Evolutionary conservation across 2,329 filamentous ascomycete genomes (phyloP).

Genomic region (Alternaria triticina): DNA sequence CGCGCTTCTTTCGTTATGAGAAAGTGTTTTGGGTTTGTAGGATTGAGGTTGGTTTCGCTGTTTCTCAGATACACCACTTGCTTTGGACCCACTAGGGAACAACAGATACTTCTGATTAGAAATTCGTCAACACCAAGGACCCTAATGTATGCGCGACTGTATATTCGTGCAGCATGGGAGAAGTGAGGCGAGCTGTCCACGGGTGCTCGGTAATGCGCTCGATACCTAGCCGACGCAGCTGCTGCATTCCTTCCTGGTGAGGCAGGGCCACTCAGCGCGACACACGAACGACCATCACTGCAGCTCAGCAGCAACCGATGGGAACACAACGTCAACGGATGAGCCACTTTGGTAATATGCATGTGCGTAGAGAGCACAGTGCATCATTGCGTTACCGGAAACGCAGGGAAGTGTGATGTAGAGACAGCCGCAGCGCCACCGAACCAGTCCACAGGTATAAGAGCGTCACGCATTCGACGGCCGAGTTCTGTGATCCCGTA

Average conservation of each 20-base stretch:
- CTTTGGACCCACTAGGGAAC: neutral
- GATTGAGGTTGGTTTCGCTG: neutral
- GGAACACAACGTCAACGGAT: slow-evolving; percentile 5
- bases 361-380: slow-evolving; percentile 6
- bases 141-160: neutral
- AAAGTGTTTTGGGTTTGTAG: neutral
- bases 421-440: slow-evolving; percentile 4
- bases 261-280: slow-evolving; percentile 23
- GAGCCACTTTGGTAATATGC: slow-evolving; percentile 8
- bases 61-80: slow-evolving; percentile 23
- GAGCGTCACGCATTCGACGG: neutral
- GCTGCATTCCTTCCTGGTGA: slow-evolving; percentile 8
- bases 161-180: neutral
- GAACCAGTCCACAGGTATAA: slow-evolving; percentile 8
- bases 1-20: slow-evolving; percentile 5
- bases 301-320: slow-evolving; percentile 14
- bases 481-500: neutral
- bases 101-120: neutral
- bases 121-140: neutral
- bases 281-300: slow-evolving; percentile 26
- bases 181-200: slow-evolving; percentile 27
- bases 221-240: slow-evolving; percentile 6
- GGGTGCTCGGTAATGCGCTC: slow-evolving; percentile 10
- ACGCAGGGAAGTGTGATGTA: neutral
- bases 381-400: neutral